These are phyloP conservation scores for Tremellales sp. DNA, from an alignment of 1,284 basidiomycete species.

Conservation along the genomic window DNA sequence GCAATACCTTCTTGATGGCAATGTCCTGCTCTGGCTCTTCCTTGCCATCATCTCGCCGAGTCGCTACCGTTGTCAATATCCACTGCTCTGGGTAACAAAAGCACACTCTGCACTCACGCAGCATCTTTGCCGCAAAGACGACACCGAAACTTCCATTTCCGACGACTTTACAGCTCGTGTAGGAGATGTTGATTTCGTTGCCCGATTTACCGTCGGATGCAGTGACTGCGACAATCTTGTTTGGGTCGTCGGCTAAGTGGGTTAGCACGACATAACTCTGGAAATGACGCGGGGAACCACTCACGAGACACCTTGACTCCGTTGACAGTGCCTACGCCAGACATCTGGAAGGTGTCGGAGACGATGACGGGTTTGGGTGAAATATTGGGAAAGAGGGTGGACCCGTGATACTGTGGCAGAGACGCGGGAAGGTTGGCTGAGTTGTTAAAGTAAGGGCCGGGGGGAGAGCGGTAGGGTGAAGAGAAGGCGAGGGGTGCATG, in stretches of 20 bases:
- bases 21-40: conserved; percentile 76
- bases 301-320: conserved; percentile 84
- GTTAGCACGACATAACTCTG: not conserved
- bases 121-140: conserved; percentile 72
- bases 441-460: too few species aligned
- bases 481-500: not conserved
- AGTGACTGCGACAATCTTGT: conserved; percentile 88
- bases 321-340: conserved; percentile 56
- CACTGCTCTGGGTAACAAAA: not conserved
- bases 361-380: too few species aligned
- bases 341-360: not conserved
- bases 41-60: conserved; percentile 37
- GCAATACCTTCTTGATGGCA: conserved; percentile 99
- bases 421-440: too few species aligned
- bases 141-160: conserved; percentile 99
- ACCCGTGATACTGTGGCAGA: too few species aligned
- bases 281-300: conserved; percentile 46
- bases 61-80: conserved; percentile 19
- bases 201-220: conserved; percentile 93
- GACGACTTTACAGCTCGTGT: conserved; percentile 97
- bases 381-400: too few species aligned
- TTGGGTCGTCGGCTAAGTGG: conserved; percentile 71
- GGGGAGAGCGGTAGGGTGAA: not conserved
- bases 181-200: conserved; percentile 80
- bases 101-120: conserved; percentile 31